A percentile compares a stretch with the other conserved stretches of the same genome.
Evolutionary conservation across 768 basidiomycete species (phyloP).

Genomic region (Amyloporia xantha): DNA sequence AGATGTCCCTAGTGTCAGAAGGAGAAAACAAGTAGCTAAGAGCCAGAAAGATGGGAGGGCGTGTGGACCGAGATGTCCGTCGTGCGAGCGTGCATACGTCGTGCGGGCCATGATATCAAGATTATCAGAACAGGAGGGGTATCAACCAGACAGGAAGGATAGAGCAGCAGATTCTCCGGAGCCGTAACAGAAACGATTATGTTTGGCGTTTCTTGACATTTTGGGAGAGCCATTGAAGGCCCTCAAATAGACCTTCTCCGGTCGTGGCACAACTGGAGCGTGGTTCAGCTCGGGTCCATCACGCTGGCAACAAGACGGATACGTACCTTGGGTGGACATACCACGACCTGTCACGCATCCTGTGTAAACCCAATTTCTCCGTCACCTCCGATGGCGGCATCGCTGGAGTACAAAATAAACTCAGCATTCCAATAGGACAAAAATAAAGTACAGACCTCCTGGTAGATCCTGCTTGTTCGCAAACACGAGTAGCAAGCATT

Average conservation of each 20-base stretch:
- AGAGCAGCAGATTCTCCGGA: slow-evolving; percentile 22
- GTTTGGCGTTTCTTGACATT: slow-evolving; percentile 92
- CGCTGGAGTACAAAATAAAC: slow-evolving; percentile 38
- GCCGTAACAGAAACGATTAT: slow-evolving; percentile 29
- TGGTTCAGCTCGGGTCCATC: background rate
- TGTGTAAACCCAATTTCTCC: slow-evolving; percentile 89
- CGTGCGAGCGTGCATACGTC: slow-evolving; percentile 26
- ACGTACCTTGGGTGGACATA: slow-evolving; percentile 96
- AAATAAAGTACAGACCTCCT: slow-evolving; percentile 60
- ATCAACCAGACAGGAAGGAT: slow-evolving; percentile 26
- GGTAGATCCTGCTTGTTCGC: slow-evolving; percentile 99
- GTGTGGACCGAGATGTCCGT: slow-evolving; percentile 25
- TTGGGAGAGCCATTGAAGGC: slow-evolving; percentile 94
- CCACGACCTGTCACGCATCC: slow-evolving; percentile 97
- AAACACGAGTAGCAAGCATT: slow-evolving; percentile 94
- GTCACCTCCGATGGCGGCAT: slow-evolving; percentile 99
- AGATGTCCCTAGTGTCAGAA: slow-evolving; percentile 12
- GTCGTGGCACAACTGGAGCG: slow-evolving; percentile 84
- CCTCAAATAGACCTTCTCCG: slow-evolving; percentile 95
- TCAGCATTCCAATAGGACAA: background rate
- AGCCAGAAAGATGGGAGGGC: slow-evolving; percentile 9
- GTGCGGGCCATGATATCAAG: slow-evolving; percentile 25
- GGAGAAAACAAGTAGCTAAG: slow-evolving; percentile 12
- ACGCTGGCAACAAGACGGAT: background rate
- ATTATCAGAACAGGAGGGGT: slow-evolving; percentile 20